phyloP scores from a whole-genome alignment of 768 basidiomycete genomes.

The Pleurotus ostreatus region DNA sequence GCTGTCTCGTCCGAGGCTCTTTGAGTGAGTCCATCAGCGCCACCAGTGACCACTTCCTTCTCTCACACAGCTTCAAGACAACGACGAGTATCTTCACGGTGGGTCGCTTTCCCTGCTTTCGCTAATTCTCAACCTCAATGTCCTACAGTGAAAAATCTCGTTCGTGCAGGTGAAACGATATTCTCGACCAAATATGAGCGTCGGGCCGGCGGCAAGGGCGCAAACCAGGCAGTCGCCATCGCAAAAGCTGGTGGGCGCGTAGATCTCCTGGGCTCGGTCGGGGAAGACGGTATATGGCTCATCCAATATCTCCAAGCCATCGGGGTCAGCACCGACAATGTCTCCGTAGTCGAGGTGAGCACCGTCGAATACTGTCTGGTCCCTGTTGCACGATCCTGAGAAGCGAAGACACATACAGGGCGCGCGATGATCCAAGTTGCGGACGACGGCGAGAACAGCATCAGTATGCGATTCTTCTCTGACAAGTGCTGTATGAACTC shows the following conservation, averaged over 20 bases:
- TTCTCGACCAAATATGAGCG: constrained; percentile 46
- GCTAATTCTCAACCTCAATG: not conserved
- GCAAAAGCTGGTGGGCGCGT: constrained; percentile 46
- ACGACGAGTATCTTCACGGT: constrained; percentile 59
- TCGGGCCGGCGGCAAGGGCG: constrained; percentile 58
- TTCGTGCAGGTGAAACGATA: constrained; percentile 56
- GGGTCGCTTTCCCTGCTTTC: constrained; percentile 3
- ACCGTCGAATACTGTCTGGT: not conserved
- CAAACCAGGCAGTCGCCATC: constrained; percentile 60
- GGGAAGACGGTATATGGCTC: constrained; percentile 49
- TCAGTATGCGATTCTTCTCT: constrained; percentile 34
- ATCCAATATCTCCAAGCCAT: constrained; percentile 30
- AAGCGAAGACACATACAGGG: constrained; percentile 44
- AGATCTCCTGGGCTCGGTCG: constrained; percentile 48
- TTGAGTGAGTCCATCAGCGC: constrained; percentile 35
- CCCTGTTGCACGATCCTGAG: not conserved
- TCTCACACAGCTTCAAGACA: constrained; percentile 27
- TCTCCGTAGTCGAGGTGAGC: constrained; percentile 37
- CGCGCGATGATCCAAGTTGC: constrained; percentile 60
- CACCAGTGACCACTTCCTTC: constrained; percentile 3
- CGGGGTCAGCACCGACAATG: constrained; percentile 36
- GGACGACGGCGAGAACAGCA: constrained; percentile 56
- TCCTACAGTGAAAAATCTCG: constrained; percentile 44
- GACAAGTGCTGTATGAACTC: no score
- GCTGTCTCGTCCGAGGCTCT: constrained; percentile 43